Evolutionary conservation across 805 yeast genomes (phyloP), one percentile per base, ranked within the genome.

Genomic region (Teunomyces cretensis): DNA sequence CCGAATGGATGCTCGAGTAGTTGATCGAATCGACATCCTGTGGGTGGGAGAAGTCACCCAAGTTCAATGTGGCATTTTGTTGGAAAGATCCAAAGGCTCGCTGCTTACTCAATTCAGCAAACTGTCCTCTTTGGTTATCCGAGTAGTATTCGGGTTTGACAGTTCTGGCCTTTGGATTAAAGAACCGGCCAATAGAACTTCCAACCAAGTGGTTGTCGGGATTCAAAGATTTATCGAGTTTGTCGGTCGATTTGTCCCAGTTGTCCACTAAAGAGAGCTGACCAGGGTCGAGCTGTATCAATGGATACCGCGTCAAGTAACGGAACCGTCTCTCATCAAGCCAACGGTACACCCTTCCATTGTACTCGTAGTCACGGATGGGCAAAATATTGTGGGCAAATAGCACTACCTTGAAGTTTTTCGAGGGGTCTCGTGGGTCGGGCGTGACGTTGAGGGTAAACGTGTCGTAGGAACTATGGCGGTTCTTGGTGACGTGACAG

Each of bases 281-380:
- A 7, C 38, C 38, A 22, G 38, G 16, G 13, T 35, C 9, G 9
- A 39, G 17, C 15, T 17, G 33, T 6, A 30, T 7, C 19, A 35
- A 24, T 17, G 38, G 38, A n/a, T 12, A 35, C 8, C 15, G 16
- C 16, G 22, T 35, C 28, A 35, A 35, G 15, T 30, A 16, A n/a
- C 14, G 16, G 22, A 19, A 39, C 22, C 26, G 38, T 9, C 17
- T 39, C 19, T 40, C 39, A 32, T 43, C 38, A 14, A 46, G 17
- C 50, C 50, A 43, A 11, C 50, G 30, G 28, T 43, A 46, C n/a
- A 43, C 42, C 3, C 15, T 32, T 9, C 44, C 50, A 13, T 36
- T 28, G 37, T 36, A 36, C 35, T 39, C 44, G 24, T 46, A 46
- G 24, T 46, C 50, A 6, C 38, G 28, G 19, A 46, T 46, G 11